A percentile compares a stretch with the other conserved stretches of the same genome.
Evolutionary conservation across 2,329 filamentous ascomycete species (phyloP).

Genomic region (Nemania bipapillata): DNA sequence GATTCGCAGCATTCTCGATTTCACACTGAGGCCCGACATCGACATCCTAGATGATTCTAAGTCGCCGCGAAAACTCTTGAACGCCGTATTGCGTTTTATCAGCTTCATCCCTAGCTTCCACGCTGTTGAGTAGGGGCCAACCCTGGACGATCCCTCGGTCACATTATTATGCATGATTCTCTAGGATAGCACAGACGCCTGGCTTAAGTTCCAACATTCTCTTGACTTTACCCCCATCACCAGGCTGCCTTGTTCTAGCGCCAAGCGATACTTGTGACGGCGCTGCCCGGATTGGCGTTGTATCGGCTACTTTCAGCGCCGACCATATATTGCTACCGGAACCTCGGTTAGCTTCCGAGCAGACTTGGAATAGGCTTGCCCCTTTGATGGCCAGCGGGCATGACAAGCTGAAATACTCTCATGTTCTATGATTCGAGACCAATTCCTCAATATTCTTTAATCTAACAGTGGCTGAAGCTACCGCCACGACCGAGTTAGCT

Average conservation of each 20-base stretch:
- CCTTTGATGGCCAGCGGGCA: neutral
- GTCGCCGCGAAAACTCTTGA: neutral
- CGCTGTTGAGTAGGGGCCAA: neutral
- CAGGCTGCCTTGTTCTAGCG: neutral
- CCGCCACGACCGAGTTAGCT: neutral
- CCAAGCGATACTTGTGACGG: neutral
- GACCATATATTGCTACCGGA: neutral
- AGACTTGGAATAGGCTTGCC: neutral
- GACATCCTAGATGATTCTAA: neutral
- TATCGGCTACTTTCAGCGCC: neutral
- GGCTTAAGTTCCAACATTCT: neutral
- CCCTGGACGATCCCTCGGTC: neutral
- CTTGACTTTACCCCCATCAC: neutral
- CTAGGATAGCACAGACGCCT: neutral
- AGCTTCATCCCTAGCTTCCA: neutral
- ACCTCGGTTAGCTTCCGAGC: neutral
- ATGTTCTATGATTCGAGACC: neutral
- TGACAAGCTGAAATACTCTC: neutral
- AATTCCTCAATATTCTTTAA: neutral
- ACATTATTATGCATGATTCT: neutral
- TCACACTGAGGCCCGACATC: neutral
- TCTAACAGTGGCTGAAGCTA: neutral
- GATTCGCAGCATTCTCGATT: neutral
- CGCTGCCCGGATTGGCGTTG: neutral
- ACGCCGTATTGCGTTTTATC: neutral